phyloP scores from a whole-genome alignment of 331 rosid genomes.

The Acacia concinna region DNA sequence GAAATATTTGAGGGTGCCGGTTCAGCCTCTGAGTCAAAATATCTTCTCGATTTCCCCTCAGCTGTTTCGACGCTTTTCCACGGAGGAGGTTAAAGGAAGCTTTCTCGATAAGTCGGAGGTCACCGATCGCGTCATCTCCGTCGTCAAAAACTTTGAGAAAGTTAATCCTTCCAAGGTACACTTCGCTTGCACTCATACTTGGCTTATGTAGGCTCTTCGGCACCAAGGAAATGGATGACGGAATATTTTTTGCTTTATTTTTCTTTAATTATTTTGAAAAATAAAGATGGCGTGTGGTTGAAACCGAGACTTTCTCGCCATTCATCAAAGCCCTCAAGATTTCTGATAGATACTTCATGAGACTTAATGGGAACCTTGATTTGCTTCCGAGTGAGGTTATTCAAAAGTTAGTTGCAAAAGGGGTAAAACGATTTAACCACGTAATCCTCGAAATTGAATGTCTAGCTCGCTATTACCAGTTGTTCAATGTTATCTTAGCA shows the following conservation, averaged over 20 bases:
- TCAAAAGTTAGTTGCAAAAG: not conserved
- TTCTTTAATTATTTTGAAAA: not conserved
- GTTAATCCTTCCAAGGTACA: conserved; percentile 90
- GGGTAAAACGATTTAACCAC: not conserved
- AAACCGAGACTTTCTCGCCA: not conserved
- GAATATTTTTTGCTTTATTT: not conserved
- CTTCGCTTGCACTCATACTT: not conserved
- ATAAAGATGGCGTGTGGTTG: not conserved
- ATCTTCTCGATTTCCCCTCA: conserved; percentile 33
- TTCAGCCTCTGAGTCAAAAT: conserved; percentile 47
- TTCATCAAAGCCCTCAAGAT: no score
- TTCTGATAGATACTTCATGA: not conserved
- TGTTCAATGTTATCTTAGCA: not conserved
- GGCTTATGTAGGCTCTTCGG: not conserved
- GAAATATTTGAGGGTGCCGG: conserved; percentile 70
- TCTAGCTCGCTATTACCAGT: not conserved
- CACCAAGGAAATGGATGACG: not conserved
- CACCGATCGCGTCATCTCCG: conserved; percentile 82
- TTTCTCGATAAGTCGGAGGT: conserved; percentile 96
- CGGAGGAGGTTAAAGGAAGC: conserved; percentile 76
- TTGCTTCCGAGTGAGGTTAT: not conserved
- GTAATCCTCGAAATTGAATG: not conserved
- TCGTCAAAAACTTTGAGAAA: conserved; percentile 94
- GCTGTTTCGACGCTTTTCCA: conserved; percentile 55
- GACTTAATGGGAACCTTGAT: not conserved